Evolutionary conservation across 1,139 yeast species (phyloP).

Genomic region (Hanseniaspora sp.): DNA sequence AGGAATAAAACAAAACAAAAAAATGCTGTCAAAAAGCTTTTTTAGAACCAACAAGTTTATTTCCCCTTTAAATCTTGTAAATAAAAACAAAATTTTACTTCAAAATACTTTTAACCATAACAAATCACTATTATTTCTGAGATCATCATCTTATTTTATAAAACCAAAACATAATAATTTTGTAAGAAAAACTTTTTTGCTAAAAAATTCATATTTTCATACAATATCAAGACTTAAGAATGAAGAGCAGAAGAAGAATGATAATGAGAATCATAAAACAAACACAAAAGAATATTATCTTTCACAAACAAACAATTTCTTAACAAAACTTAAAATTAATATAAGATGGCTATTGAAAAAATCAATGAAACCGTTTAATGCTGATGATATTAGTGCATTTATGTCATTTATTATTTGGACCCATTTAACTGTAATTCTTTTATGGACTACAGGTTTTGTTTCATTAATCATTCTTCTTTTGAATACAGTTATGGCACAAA

Average conservation of each 20-base stretch:
- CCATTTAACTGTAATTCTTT: slow-evolving; percentile 60
- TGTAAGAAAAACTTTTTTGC: neutral
- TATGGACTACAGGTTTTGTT: slow-evolving; percentile 84
- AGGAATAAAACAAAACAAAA: no score
- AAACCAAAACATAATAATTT: neutral
- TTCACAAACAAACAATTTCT: slow-evolving; percentile 23
- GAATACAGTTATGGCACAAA: slow-evolving; percentile 85
- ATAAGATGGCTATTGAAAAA: slow-evolving; percentile 59
- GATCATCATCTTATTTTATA: neutral
- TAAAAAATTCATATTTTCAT: neutral
- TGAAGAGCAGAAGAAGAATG: neutral
- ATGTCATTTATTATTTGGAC: slow-evolving; percentile 87
- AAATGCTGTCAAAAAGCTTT: neutral
- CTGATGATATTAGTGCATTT: slow-evolving; percentile 81
- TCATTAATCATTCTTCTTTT: slow-evolving; percentile 66
- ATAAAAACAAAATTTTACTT: no score
- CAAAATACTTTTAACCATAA: neutral
- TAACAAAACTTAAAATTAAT: slow-evolving; percentile 37
- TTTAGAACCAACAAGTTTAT: no score
- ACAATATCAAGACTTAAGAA: neutral
- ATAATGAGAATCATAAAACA: neutral
- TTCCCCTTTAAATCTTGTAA: neutral
- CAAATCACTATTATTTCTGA: neutral
- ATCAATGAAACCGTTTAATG: slow-evolving; percentile 62
- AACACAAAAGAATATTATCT: slow-evolving; percentile 17